These are phyloP conservation scores for Megacollybia platyphylla DNA, from an alignment of 1,284 basidiomycete genomes.

Conservation along the genomic window DNA sequence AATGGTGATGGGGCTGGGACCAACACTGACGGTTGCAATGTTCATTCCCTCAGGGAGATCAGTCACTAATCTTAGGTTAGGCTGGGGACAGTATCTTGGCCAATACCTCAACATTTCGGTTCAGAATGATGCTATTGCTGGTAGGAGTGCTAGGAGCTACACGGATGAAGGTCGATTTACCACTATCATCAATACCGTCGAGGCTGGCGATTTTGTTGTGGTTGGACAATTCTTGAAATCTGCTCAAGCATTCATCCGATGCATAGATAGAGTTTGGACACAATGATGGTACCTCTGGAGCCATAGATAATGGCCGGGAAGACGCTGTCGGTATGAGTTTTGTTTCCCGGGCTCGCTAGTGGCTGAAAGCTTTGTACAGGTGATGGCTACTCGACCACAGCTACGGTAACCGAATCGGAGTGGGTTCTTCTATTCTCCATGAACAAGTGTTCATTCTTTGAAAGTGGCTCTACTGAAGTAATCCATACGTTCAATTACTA, in stretches of 20 bases:
- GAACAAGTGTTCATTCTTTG: neutral
- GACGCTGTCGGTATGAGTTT: slow-evolving; percentile 16
- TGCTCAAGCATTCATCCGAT: slow-evolving; percentile 5
- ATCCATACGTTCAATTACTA: slow-evolving; percentile 29
- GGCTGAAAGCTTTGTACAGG: slow-evolving; percentile 6
- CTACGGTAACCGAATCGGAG: slow-evolving; percentile 16
- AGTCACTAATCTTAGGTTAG: neutral
- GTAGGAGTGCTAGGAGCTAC: slow-evolving; percentile 17
- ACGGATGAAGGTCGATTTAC: slow-evolving; percentile 11
- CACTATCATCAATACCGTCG: slow-evolving; percentile 2
- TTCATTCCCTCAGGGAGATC: neutral
- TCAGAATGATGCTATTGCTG: slow-evolving; percentile 15
- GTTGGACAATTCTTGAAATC: slow-evolving; percentile 10
- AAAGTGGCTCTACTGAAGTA: slow-evolving; percentile 18
- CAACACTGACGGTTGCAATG: slow-evolving; percentile 1
- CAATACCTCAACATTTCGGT: slow-evolving; percentile 13
- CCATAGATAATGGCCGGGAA: slow-evolving; percentile 23
- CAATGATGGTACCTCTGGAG: slow-evolving; percentile 12
- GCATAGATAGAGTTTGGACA: slow-evolving; percentile 25
- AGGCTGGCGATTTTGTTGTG: slow-evolving; percentile 10
- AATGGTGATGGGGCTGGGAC: slow-evolving; percentile 19
- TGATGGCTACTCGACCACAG: slow-evolving; percentile 20
- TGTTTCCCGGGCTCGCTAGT: neutral
- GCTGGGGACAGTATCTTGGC: slow-evolving; percentile 14
- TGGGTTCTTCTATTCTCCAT: neutral